Evolutionary conservation across 306 rosid genomes (phyloP).

Genomic region (Pueraria montana): DNA sequence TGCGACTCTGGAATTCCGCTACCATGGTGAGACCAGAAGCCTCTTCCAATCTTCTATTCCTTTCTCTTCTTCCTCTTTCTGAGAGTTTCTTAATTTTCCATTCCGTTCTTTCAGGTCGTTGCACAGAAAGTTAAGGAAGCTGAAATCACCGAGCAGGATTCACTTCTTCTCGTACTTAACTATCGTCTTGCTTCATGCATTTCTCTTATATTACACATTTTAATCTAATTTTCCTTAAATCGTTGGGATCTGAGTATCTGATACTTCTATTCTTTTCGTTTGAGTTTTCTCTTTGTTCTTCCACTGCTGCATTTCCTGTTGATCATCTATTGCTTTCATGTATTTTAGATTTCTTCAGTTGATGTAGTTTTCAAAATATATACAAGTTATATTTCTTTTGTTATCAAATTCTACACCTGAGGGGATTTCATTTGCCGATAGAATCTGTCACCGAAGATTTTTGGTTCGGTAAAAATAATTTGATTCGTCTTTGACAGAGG

Average conservation of each 20-base stretch:
- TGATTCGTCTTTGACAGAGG: not conserved
- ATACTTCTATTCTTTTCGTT: not conserved
- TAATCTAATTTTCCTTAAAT: not conserved
- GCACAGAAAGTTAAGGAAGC: slow-evolving; percentile 90
- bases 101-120: slow-evolving; percentile 70
- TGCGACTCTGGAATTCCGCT: slow-evolving; percentile 41
- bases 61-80: slow-evolving; percentile 24
- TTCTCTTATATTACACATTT: slow-evolving; percentile 33
- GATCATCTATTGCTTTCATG: slow-evolving; percentile 12
- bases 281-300: not conserved
- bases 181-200: slow-evolving; percentile 37
- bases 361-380: not conserved
- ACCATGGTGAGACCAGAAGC: slow-evolving; percentile 63
- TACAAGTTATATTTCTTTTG: not conserved
- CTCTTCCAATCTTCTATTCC: slow-evolving; percentile 20
- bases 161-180: slow-evolving; percentile 88
- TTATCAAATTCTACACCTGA: slow-evolving; percentile 34
- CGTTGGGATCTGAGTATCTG: slow-evolving; percentile 4
- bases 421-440: not conserved
- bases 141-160: slow-evolving; percentile 93
- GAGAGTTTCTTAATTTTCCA: slow-evolving; percentile 16
- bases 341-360: slow-evolving; percentile 35
- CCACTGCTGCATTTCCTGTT: slow-evolving; percentile 37
- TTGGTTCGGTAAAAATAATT: not conserved
- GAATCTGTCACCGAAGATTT: not conserved